Evolutionary conservation across 2,329 filamentous ascomycete species (phyloP), one percentile per base, ranked within the genome.

Genomic region (Diaporthe humulicola): DNA sequence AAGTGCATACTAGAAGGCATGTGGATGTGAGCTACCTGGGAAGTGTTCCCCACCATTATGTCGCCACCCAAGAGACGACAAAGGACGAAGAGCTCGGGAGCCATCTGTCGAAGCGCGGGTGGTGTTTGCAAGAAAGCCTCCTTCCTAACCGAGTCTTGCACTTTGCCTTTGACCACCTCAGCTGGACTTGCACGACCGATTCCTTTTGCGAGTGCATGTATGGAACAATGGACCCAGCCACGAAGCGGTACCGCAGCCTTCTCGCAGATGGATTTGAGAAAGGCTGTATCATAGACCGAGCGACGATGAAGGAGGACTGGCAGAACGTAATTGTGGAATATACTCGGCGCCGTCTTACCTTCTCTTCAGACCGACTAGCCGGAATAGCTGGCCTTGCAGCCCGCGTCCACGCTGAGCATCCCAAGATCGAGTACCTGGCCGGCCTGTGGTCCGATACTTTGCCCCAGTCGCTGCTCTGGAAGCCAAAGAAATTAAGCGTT

Each of bases 191-290:
- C 28, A 17, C 45, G 10, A 40, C 45, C 4, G 66, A 54, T 54
- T 48, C 66, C 2, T 70, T 70, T 22, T 70, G 66, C 33, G 66
- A 70, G 48, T 70, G 30, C 3, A 4, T 12, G 25, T 40, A 56
- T 8, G 66, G 66, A 22, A 66, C 3, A 28, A 56, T 36, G 5
- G 33, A 36, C 33, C 4, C 33, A 36, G 33, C 33, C 33, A 36
- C 33, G 38, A 40, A 36, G 48, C 45, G 30, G 2, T 19, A 25
- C 12, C 45, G 22, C 17, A 17, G 2, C 33, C 28, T 36, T 30
- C 4, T 9, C 5, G 42, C 6, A 22, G 57, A 38, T 9, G 36
- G 36, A 2, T 25, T 60, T 9, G 57, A 60, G 2, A 3, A 2
- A 4, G 57, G 57, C 33, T 14, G 57, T 28, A 61, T 61, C 0